Evolutionary conservation across 2,329 filamentous ascomycete species (phyloP).

Genomic region (Cladosporium phlei): DNA sequence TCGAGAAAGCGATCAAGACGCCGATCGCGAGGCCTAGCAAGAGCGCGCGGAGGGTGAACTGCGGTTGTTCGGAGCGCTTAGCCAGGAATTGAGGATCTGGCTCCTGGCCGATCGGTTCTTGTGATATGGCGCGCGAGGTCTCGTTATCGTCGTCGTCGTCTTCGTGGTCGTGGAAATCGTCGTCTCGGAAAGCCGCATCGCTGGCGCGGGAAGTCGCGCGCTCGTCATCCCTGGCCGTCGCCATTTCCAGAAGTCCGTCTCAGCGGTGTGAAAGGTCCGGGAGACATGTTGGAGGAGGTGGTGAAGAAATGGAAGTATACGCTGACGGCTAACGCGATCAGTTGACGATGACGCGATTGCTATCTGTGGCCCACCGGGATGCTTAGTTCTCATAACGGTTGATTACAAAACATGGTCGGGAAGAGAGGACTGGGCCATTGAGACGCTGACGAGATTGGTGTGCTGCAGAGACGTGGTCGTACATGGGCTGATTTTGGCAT

Average conservation of each 20-base stretch:
- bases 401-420: too few species aligned
- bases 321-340: slow-evolving; percentile 12
- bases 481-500: too few species aligned
- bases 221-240: slow-evolving; percentile 4
- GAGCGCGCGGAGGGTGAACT: slow-evolving; percentile 79
- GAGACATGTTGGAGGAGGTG: not conserved
- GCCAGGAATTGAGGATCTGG: slow-evolving; percentile 26
- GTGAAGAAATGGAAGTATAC: not conserved
- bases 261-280: not conserved
- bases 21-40: slow-evolving; percentile 77
- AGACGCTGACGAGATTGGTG: too few species aligned
- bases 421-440: too few species aligned
- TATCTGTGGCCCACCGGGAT: not conserved
- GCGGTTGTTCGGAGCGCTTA: slow-evolving; percentile 36
- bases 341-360: slow-evolving; percentile 11
- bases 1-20: slow-evolving; percentile 88
- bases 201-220: not conserved
- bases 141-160: slow-evolving; percentile 7
- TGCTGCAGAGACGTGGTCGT: too few species aligned
- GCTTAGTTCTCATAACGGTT: too few species aligned
- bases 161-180: slow-evolving; percentile 1
- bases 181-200: not conserved
- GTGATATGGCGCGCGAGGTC: slow-evolving; percentile 5
- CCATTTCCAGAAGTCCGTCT: not conserved
- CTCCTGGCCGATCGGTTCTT: slow-evolving; percentile 19